Base-by-base conservation (phyloP, 2,329 filamentous ascomycete genomes). In the Leptodontidium sp. region DNA sequence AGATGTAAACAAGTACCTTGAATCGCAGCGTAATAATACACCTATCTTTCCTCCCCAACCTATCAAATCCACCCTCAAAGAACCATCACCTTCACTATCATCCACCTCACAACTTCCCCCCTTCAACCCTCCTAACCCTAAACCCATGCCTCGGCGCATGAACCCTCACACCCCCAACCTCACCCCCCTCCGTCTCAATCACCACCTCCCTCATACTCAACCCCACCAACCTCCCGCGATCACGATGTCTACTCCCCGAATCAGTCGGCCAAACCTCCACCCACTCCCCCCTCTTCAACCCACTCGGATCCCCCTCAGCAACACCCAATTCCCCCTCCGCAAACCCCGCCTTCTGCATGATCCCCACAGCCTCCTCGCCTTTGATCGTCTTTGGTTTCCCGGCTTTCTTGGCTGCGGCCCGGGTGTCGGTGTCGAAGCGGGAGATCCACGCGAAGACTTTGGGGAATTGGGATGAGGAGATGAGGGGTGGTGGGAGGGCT, bases 141-240 rank as follows among this genome's bases (percentile, higher is more conserved):
- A 90, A 91, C 26, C 86, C 85, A 76, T 86, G 84, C 72, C 89
- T 82, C 7, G 89, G 90, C 65, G 86, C 85, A 80, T 92, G 89
- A 43, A 92, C 79, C 65, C 83, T 82, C 24, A 91, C 79, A 24
- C 79, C 78, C 55, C 75, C 77, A 12, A 81, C 81, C 32, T 78
- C 79, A 68, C 79, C 78, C 2, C 80, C 81, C 67, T 78, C 75
- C 15, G 84, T 82, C 76, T 88, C 85, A 70, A 91, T 81, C 1
- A 90, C 88, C 8, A 89, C 82, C 81, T 91, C 88, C 57, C 82
- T 79, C 26, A 76, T 75, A 53, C 81, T 81, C 62, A 92, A 74
- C 32, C 82, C 81, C 15, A 90, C 79, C 69, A 92, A 79, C 52
- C 67, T 79, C 0, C 90, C 90, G 1, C 77, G 75, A 75, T 92